These are phyloP conservation scores for Gaertneriomyces semiglobifer DNA, from an alignment of 192 early-diverging fungal genomes.

Conservation along the genomic window DNA sequence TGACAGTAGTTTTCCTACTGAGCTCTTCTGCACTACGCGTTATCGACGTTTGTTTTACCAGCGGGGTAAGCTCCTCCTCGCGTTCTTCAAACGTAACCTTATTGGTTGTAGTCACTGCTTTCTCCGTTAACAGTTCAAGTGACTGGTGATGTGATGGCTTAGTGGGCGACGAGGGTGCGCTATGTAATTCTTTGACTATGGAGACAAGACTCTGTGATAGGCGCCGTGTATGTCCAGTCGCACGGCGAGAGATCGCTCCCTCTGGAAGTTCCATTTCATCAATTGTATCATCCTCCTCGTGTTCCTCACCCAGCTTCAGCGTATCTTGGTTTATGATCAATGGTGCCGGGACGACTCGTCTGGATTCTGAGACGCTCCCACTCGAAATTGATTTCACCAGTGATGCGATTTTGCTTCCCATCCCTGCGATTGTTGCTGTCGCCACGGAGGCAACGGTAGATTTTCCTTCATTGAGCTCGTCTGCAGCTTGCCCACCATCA, in stretches of 20 bases:
- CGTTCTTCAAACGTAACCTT: slow-evolving; percentile 32
- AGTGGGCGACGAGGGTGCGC: neutral
- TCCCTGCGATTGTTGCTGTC: too few relatives aligned
- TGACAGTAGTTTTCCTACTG: too few relatives aligned
- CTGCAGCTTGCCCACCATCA: too few relatives aligned
- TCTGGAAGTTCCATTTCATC: too few relatives aligned
- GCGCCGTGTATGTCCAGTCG: too few relatives aligned
- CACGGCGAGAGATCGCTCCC: too few relatives aligned
- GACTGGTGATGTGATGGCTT: slow-evolving; percentile 25
- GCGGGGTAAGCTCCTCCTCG: neutral
- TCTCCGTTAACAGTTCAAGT: slow-evolving; percentile 31
- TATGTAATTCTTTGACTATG: neutral
- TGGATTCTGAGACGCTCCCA: too few relatives aligned
- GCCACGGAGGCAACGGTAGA: too few relatives aligned
- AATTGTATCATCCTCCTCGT: too few relatives aligned
- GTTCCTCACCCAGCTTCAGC: neutral
- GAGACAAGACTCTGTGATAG: neutral
- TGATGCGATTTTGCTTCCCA: too few relatives aligned
- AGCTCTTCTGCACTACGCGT: neutral
- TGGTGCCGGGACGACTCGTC: neutral
- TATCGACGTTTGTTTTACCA: neutral
- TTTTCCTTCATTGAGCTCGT: too few relatives aligned
- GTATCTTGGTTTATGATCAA: neutral
- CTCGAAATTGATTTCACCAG: too few relatives aligned
- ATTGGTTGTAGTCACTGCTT: slow-evolving; percentile 28